Base-by-base conservation (phyloP, 371 early-diverging fungal species). In the Lichtheimia ornata region DNA sequence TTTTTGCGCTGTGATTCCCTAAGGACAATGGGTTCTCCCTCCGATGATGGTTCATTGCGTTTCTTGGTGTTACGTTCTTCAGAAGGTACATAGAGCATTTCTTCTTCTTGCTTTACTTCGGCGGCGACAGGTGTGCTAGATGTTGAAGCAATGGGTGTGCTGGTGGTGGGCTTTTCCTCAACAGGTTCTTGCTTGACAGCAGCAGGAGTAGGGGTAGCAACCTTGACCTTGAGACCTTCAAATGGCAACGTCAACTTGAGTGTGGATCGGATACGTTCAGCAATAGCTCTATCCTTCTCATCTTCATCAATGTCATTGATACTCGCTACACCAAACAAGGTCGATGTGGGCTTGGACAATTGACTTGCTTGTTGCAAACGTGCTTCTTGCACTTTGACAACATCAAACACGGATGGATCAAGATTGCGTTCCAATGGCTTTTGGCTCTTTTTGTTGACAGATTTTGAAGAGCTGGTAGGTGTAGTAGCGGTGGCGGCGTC, bases 291-390 rank as follows among this genome's bases (percentile, higher is more conserved):
- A 61, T 67, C 50, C 52, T 70, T 0, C 69, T 74, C 15, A 57
- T 71, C 45, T 27, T 59, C 50, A 13, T 50, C 42, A 17, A 42
- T n/a, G 18, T 24, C 25, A 20, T 17, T 58, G 15, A 56, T 52
- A 3, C 58, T 6, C 4, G 40, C 20, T 3, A 61, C 44, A 6
- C 83, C 83, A 63, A 87, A 88, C 52, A 88, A 68, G 6, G 62
- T 57, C 15, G 88, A 84, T 12, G 55, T 30, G 0, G 70, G 62
- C 40, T 83, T 78, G 44, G 72, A 65, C 49, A 81, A 58, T 25
- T 62, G 20, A 17, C 54, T 56, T 15, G 54, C 65, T 9, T 67
- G 58, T 22, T 58, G 72, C 40, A 27, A 18, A 49, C 81, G 71
- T 17, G 47, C 27, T 15, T 69, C 63, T 4, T 70, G 57, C 1